These are phyloP conservation scores for Pythium rhizo-oryzae DNA, from an alignment of 352 stramenopile species.

Conservation along the genomic window DNA sequence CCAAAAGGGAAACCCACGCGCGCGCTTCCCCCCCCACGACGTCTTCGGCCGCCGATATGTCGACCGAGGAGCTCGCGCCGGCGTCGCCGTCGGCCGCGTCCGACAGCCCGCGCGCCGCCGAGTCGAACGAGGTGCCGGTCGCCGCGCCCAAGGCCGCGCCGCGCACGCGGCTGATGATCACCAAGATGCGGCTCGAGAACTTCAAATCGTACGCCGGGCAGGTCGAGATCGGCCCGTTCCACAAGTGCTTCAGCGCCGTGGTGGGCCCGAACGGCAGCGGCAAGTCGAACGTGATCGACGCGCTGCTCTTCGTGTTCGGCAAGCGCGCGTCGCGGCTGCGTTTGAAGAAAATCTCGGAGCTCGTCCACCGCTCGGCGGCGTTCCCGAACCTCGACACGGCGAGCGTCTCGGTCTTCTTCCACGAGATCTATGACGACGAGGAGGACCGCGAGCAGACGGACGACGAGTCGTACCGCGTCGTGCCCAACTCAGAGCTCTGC, in stretches of 20 bases:
- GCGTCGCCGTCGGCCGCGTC: not conserved
- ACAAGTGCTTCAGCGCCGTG: conserved; percentile 99
- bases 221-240: conserved; percentile 98
- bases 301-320: conserved; percentile 99
- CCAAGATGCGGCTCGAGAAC: conserved; percentile 98
- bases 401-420: conserved; percentile 97
- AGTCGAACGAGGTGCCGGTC: not conserved
- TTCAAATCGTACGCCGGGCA: conserved; percentile 99
- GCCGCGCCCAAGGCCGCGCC: too few relatives aligned
- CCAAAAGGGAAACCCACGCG: conserved; percentile 9
- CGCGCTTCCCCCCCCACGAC: too few relatives aligned
- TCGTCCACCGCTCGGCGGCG: conserved; percentile 96
- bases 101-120: conserved; percentile 3
- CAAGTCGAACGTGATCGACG: conserved; percentile 99
- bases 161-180: conserved; percentile 90
- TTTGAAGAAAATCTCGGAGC: conserved; percentile 95
- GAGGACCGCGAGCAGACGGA: conserved; percentile 17
- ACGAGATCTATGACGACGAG: conserved; percentile 95
- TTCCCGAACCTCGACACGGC: conserved; percentile 93
- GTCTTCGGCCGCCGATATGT: conserved; percentile 15
- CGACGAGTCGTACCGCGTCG: conserved; percentile 94
- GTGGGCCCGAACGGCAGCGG: conserved; percentile 99
- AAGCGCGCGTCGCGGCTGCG: conserved; percentile 98
- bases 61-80: conserved; percentile 10
- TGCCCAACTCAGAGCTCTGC: conserved; percentile 90